Evolutionary conservation across 345 rosid genomes (phyloP).

Genomic region (Linum usitatissimum): DNA sequence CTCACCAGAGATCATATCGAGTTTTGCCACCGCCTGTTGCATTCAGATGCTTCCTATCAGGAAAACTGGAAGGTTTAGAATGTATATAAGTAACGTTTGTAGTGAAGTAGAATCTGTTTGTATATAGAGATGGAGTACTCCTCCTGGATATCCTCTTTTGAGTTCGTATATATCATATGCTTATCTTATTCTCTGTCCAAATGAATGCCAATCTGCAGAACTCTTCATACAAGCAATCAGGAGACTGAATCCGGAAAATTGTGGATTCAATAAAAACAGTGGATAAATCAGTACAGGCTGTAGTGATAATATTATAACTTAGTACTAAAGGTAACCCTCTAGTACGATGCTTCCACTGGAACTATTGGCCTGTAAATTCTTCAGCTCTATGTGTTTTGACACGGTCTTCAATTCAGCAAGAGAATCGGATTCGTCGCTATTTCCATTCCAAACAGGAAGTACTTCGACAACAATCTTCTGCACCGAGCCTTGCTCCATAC

Average conservation of each 20-base stretch:
- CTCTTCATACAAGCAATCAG: too few species aligned
- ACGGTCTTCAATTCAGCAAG: neutral
- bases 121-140: neutral
- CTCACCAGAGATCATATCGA: neutral
- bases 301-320: neutral
- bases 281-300: too few species aligned
- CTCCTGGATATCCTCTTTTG: neutral
- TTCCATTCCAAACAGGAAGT: slow-evolving; percentile 45
- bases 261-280: too few species aligned
- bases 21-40: neutral
- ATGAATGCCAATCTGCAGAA: too few species aligned
- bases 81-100: neutral
- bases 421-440: slow-evolving; percentile 2
- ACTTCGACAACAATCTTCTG: slow-evolving; percentile 53
- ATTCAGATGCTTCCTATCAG: neutral
- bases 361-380: neutral
- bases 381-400: neutral
- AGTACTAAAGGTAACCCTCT: neutral
- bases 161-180: neutral
- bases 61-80: neutral
- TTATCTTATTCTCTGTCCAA: too few species aligned
- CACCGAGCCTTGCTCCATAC: slow-evolving; percentile 34
- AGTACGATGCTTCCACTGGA: neutral
- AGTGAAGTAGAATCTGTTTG: neutral
- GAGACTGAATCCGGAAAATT: too few species aligned